These are phyloP conservation scores for Trametes punicea DNA, from an alignment of 768 basidiomycete species.

Conservation along the genomic window DNA sequence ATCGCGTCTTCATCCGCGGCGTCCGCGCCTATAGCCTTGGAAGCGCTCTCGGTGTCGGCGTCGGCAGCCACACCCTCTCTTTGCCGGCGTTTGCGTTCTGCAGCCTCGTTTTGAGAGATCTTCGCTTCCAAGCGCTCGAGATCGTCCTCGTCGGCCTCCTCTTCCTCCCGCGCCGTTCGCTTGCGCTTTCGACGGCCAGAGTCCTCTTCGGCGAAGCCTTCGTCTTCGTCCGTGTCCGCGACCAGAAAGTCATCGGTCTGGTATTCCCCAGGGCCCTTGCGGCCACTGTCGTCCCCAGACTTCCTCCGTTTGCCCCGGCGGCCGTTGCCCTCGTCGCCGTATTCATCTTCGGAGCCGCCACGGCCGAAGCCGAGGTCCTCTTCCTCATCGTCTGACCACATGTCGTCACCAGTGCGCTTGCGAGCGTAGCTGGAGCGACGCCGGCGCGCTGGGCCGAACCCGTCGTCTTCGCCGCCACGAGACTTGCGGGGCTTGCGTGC, in stretches of 20 bases:
- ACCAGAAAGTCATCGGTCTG: conserved; percentile 86
- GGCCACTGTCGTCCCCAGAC: conserved; percentile 34
- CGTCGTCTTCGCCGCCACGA: conserved; percentile 47
- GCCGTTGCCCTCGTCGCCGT: conserved; percentile 52
- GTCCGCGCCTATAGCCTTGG: conserved; percentile 28
- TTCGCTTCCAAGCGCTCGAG: conserved; percentile 71
- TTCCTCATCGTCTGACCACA: conserved; percentile 72
- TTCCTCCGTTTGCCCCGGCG: conserved; percentile 36
- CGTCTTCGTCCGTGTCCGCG: conserved; percentile 68
- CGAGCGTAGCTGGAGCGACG: conserved; percentile 40
- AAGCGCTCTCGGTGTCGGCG: conserved; percentile 29
- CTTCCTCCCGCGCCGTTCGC: conserved; percentile 9
- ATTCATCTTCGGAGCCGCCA: conserved; percentile 40
- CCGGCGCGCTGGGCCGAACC: conserved; percentile 46
- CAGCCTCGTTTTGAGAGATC: conserved; percentile 53
- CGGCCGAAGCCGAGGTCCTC: conserved; percentile 32
- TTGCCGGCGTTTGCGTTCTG: conserved; percentile 45
- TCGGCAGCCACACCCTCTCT: conserved; percentile 27
- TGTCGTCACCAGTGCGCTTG: conserved; percentile 42
- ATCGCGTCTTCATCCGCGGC: conserved; percentile 47
- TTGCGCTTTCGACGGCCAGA: conserved; percentile 11
- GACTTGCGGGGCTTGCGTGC: conserved; percentile 64
- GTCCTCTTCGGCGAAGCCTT: conserved; percentile 25
- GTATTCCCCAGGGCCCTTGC: conserved; percentile 63
- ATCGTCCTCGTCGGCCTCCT: conserved; percentile 52